Percentiles rank a stretch among this genome's conserved stretches.
phyloP scores from a whole-genome alignment of 2,329 filamentous ascomycete species.

The Tolypocladium tundrense region DNA sequence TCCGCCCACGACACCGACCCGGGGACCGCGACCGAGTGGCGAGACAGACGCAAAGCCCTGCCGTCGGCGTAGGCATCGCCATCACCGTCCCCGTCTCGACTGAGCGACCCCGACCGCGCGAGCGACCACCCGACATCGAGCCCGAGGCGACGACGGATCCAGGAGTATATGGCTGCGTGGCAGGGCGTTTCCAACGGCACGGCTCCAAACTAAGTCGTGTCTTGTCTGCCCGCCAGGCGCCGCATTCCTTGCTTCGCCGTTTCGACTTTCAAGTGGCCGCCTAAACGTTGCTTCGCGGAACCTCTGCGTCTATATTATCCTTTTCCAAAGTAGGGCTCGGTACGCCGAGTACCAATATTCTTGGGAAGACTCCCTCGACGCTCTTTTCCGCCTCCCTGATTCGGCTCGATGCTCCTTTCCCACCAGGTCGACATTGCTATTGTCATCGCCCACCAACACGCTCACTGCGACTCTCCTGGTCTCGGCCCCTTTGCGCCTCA shows the following conservation, averaged over 20 bases:
- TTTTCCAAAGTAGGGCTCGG: neutral
- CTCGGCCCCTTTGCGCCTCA: neutral
- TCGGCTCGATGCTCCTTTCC: neutral
- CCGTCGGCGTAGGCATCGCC: neutral
- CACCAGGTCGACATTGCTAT: neutral
- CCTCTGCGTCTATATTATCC: neutral
- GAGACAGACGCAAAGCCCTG: neutral
- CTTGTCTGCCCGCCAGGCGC: neutral
- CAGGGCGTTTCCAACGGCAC: neutral
- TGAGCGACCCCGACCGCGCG: neutral
- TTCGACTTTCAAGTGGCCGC: neutral
- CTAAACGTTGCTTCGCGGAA: neutral
- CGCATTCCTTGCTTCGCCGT: neutral
- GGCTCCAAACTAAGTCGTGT: neutral
- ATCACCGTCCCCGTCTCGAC: neutral
- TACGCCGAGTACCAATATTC: neutral
- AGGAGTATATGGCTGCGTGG: neutral
- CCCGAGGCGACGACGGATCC: neutral
- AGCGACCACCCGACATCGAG: neutral
- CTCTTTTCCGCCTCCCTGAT: neutral
- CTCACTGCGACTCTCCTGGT: neutral
- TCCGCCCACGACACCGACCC: neutral
- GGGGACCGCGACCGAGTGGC: neutral
- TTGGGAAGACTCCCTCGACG: neutral
- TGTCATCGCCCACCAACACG: neutral